Evolutionary conservation across 371 early-diverging fungal species (phyloP).

Genomic region (Mortierella sp.): DNA sequence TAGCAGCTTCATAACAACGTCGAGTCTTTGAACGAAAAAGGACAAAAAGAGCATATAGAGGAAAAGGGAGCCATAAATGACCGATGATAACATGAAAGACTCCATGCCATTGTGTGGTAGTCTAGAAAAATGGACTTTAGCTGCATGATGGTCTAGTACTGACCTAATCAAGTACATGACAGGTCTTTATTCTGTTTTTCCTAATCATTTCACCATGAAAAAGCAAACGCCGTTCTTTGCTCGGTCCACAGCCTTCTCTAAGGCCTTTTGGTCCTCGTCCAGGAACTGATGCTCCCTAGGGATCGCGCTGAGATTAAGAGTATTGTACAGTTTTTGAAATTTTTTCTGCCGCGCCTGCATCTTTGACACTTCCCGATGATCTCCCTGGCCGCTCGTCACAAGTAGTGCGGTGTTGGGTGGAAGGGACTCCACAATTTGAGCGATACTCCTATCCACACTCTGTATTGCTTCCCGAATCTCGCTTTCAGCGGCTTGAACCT

Average conservation of each 20-base stretch:
- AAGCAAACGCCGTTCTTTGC: conserved; percentile 52
- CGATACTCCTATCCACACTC: conserved; percentile 56
- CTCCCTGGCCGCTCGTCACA: conserved; percentile 63
- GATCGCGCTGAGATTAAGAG: conserved; percentile 32
- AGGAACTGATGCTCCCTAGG: conserved; percentile 36
- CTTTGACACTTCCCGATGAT: conserved; percentile 51
- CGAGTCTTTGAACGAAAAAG: too few relatives aligned
- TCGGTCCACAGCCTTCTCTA: conserved; percentile 27
- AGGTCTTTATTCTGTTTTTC: not conserved
- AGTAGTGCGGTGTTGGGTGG: conserved; percentile 61
- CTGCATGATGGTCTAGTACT: too few relatives aligned
- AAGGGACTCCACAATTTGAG: conserved; percentile 56
- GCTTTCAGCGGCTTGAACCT: conserved; percentile 19
- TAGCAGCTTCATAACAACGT: too few relatives aligned
- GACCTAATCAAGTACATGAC: too few relatives aligned
- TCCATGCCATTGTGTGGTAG: too few relatives aligned
- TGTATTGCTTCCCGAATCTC: conserved; percentile 26
- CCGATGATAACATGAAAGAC: too few relatives aligned
- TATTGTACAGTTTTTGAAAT: conserved; percentile 34
- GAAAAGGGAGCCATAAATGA: too few relatives aligned
- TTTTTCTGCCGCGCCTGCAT: conserved; percentile 28
- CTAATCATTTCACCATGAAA: conserved; percentile 40
- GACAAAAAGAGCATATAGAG: too few relatives aligned
- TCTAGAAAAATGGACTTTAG: too few relatives aligned
- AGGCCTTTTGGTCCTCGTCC: conserved; percentile 31